Evolutionary conservation across 2,329 filamentous ascomycete genomes (phyloP).

Genomic region (Colletotrichum destructivum): DNA sequence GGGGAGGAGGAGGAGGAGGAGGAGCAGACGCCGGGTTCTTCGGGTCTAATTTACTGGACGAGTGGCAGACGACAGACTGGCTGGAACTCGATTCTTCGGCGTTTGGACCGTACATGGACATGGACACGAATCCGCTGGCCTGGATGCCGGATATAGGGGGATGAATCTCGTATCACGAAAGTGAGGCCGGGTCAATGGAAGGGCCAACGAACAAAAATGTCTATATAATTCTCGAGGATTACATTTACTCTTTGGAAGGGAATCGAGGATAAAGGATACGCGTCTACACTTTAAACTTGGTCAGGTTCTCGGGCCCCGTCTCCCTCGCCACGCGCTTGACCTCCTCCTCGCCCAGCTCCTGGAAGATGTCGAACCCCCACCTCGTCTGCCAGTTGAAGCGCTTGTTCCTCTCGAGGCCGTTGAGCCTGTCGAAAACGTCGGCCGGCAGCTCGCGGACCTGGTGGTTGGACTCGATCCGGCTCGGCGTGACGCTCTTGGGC

Average conservation of each 20-base stretch:
- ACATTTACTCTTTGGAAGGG: too few species aligned
- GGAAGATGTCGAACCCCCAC: slow-evolving; percentile 63
- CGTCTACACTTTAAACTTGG: slow-evolving; percentile 50
- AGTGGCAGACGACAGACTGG: slow-evolving; percentile 52
- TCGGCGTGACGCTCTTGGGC: slow-evolving; percentile 78
- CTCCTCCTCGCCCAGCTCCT: slow-evolving; percentile 56
- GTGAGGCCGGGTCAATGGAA: too few species aligned
- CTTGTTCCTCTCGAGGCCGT: slow-evolving; percentile 58
- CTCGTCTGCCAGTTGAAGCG: slow-evolving; percentile 59
- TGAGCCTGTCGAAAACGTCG: slow-evolving; percentile 54
- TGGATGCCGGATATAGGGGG: slow-evolving; percentile 41
- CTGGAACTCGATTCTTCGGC: slow-evolving; percentile 47
- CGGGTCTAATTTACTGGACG: slow-evolving; percentile 39
- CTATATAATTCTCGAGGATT: not conserved
- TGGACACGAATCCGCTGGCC: slow-evolving; percentile 30
- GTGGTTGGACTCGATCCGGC: slow-evolving; percentile 77
- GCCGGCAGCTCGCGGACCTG: slow-evolving; percentile 55
- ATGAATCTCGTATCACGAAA: not conserved
- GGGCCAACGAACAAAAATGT: not conserved
- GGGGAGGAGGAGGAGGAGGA: too few species aligned
- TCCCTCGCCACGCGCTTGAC: slow-evolving; percentile 53
- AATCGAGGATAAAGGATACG: not conserved
- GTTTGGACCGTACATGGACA: slow-evolving; percentile 44
- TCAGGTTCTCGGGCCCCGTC: slow-evolving; percentile 53
- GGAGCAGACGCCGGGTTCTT: slow-evolving; percentile 19